Evolutionary conservation across 176 grass and related monocot species (phyloP), one percentile per base, ranked within the genome.

Genomic region (Cenchrus purpureus): DNA sequence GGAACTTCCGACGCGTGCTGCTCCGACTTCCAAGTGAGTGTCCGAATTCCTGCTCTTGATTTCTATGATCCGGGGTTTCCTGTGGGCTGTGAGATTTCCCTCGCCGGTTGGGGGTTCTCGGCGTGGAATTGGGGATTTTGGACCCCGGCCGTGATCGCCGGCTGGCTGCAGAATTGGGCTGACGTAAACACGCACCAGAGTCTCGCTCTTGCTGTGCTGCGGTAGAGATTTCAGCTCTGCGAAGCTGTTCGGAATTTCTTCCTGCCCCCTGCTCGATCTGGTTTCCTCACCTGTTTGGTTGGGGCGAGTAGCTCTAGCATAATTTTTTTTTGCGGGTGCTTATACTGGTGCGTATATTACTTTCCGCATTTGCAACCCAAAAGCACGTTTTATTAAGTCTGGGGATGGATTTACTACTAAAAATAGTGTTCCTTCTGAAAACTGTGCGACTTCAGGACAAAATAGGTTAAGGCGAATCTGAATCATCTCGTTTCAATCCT

Each of bases 1-100:
- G 25, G 25, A 25, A 25, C 25, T 25, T 25, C 25, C 25, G 25
- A 25, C 25, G 12, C 34, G 29, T 16, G 53, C 76, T 16, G 6
- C 9, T 74, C 37, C 82, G 53, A 49, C 77, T 85, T 62, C 25
- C 62, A 64, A 85, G 82, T 89, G 79, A 89, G 87, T 68, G 12
- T 8, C 25, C 11, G 8, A 61, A 16, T 54, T 61, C 6, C 43
- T 0, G 42, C 31, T 44, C 51, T 68, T 34, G 87, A 61, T 61
- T 81, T 60, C 22, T 54, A 32, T 76, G 77, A 75, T 45, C 87
- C 20, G 7, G 69, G 11, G 43, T 5, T 80, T 59, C 32, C 22
- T 74, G 0, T 20, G 10, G 19, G 1, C 25, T 25, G 25, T 25
- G 25, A 25, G 43, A 31, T 13, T 10, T 11, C 19, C 85, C 7